Base-by-base conservation (phyloP, 441 rosid species). In the Erodium chrysanthum region DNA sequence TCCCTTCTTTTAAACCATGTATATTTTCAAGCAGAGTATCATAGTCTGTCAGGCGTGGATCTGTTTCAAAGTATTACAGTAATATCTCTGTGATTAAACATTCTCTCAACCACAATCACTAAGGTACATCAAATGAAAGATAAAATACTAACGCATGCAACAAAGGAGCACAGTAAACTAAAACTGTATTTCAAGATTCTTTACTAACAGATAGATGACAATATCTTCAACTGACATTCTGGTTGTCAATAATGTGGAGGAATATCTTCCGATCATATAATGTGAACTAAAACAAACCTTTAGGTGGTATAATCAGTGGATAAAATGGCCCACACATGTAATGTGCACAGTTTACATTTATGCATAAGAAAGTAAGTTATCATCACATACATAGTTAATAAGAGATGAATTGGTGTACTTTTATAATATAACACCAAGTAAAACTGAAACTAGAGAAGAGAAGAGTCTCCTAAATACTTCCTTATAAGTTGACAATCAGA, bases 21-120 rank as follows among this genome's bases (percentile, higher is more conserved):
- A 95, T 79, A 84, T 90, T 86, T 85, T 81, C 74, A 50, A 95
- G 95, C 80, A 95, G 80, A 21, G 95, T 86, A 56, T 84, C 99
- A 65, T 91, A 91, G 78, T 95, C 99, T 7, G 99, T 95, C 81
- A 95, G 74, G 66, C 97, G 94, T 6, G 99, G 99, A 86, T 95
- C 99, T 94, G 91, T 42, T 72, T 46, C 75, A 77, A 74, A 68
- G 48, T 78, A 52, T 52, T 52, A 29, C 33, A 15, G 75, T 48
- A 31, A 52, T 23, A 76, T 50, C 60, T 68, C 75, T 73, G 50
- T 79, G 71, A 63, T 75, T 64, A 21, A 78, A 65, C 22, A 5
- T 52, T 17, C 20, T 42, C 33, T 25, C 27, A 21, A 12, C 33
- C 33, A 21, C 0, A 52, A 52, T 21, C 64, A 59, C 7, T 10